phyloP scores from a whole-genome alignment of 2,329 filamentous ascomycete species.

The Metarhizium rileyi region DNA sequence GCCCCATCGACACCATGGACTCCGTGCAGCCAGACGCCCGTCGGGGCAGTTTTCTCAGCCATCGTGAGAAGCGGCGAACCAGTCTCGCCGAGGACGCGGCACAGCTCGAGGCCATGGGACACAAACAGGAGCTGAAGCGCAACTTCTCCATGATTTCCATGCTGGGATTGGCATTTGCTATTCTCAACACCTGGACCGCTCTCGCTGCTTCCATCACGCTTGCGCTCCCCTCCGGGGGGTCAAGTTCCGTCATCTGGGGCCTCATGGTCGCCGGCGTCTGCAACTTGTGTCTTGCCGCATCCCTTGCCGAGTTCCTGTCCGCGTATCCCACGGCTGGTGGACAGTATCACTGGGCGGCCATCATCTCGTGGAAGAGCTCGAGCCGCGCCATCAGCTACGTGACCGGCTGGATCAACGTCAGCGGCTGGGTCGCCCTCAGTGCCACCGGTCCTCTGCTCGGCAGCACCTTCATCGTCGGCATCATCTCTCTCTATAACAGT shows the following conservation, averaged over 20 bases:
- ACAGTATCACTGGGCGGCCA: constrained; percentile 64
- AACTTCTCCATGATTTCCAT: constrained; percentile 40
- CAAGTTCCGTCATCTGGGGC: constrained; percentile 65
- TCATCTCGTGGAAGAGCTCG: constrained; percentile 50
- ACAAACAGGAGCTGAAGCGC: constrained; percentile 39
- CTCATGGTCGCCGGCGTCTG: constrained; percentile 51
- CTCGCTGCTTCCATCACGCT: constrained; percentile 36
- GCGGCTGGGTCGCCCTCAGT: constrained; percentile 61
- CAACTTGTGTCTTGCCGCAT: constrained; percentile 59
- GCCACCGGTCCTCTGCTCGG: constrained; percentile 60
- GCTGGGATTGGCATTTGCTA: constrained; percentile 38
- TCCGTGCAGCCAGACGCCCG: not conserved
- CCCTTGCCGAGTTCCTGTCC: constrained; percentile 61
- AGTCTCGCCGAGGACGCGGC: constrained; percentile 22
- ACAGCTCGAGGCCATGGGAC: constrained; percentile 33
- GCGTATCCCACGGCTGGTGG: constrained; percentile 51
- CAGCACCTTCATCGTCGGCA: constrained; percentile 55
- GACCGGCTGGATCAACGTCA: constrained; percentile 64
- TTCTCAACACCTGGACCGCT: constrained; percentile 41
- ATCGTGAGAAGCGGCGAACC: not conserved
- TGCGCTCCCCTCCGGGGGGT: constrained; percentile 59
- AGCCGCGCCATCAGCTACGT: constrained; percentile 56
- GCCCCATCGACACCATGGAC: not conserved
- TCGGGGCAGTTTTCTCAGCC: not conserved
- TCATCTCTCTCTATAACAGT: constrained; percentile 52